Evolutionary conservation across 169 alveolate genomes (phyloP).

Genomic region (Cryptosporidium parvum): DNA sequence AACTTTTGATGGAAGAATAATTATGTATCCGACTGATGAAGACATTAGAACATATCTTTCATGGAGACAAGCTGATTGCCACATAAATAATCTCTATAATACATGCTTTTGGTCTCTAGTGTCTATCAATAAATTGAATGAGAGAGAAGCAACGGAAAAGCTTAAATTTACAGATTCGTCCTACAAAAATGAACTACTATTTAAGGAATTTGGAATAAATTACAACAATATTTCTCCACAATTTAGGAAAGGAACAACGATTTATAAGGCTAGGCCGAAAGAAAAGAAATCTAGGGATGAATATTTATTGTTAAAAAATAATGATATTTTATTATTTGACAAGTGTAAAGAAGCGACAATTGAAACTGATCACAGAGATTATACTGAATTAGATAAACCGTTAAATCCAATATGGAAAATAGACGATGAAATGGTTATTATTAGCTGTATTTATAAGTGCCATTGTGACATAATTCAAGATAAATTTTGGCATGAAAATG

Average conservation of each 20-base stretch:
- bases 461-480: conserved; percentile 55
- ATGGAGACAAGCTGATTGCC: conserved; percentile 95
- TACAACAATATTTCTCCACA: conserved; percentile 87
- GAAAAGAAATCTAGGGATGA: conserved; percentile 76
- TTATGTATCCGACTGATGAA: conserved; percentile 91
- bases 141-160: conserved; percentile 80
- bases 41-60: conserved; percentile 90
- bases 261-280: conserved; percentile 78
- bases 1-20: conserved; percentile 93
- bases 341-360: not conserved
- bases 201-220: conserved; percentile 89
- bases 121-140: conserved; percentile 84
- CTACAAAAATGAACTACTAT: conserved; percentile 91
- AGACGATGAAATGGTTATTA: conserved; percentile 5
- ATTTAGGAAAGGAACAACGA: conserved; percentile 85
- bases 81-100: conserved; percentile 95
- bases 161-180: conserved; percentile 87
- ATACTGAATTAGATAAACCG: not conserved
- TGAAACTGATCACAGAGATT: not conserved
- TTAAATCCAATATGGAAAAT: conserved; percentile 37
- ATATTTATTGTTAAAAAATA: conserved; percentile 62
- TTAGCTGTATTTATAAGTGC: conserved; percentile 34
- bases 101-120: conserved; percentile 96
- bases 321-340: not conserved
- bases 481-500: conserved; percentile 48